Evolutionary conservation across 2,329 filamentous ascomycete species (phyloP), one percentile per base, ranked within the genome.

Genomic region (Fusarium chlamydosporum): DNA sequence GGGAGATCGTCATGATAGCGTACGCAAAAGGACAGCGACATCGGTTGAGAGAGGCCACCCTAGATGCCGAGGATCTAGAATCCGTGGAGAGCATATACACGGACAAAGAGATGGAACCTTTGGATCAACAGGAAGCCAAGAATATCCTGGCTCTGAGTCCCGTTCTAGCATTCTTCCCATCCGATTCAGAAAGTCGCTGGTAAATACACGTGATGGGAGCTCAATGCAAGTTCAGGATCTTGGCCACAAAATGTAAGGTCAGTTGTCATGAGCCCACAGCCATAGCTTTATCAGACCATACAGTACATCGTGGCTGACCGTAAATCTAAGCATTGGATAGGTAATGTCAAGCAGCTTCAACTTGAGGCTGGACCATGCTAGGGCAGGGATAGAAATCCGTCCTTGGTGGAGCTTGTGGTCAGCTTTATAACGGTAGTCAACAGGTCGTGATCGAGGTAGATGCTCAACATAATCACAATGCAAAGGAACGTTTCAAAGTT

Each of bases 131-230:
- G 3, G 35, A 48, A 1, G 47, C 56, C 8, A 58, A 50, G 26
- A 59, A 68, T 6, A 56, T 50, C 8, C 35, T 67, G 33, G 72
- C 69, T 5, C 40, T 77, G 2, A 78, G 76, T 46, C 77, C 77
- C 2, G 76, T 79, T 23, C 43, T 79, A 31, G 77, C 77, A 12
- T 78, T 78, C 53, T 77, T 78, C 23, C 75, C 76, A 4, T 69
- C 65, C 1, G 45, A 42, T 10, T 27, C 50, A 11, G 31, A 46
- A 35, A 45, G 40, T 33, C 37, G 35, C 42, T 47, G 37, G 55
- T 58, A 67, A 35, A 37, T 27, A 5, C 8, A 11, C 16, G 23
- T 15, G 11, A 27, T 38, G 20, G 20, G 8, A 12, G 16, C 12
- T 37, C 7, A 18, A 4, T 50, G 16, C 12, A 26, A 27, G 11